A percentile compares a stretch with the other conserved stretches of the same genome.
Evolutionary conservation across 148 eudicot genomes (phyloP).

Genomic region (Polygonum maritimum): DNA sequence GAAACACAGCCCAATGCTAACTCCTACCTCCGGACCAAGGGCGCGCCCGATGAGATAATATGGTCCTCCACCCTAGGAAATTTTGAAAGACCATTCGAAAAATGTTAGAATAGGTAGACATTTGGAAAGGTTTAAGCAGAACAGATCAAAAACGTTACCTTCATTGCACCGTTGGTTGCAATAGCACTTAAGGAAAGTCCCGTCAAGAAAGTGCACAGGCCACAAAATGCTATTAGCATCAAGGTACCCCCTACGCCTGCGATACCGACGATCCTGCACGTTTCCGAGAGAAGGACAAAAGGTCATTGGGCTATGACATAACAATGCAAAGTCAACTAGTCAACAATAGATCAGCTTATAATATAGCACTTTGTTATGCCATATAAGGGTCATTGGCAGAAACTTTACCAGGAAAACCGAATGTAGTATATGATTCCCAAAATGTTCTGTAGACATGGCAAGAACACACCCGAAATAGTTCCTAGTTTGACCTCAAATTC

Average conservation of each 20-base stretch:
- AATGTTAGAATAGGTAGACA: no score
- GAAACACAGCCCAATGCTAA: conserved; percentile 96
- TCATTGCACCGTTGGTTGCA: conserved; percentile 99
- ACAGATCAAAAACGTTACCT: conserved; percentile 31
- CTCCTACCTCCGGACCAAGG: conserved; percentile 99
- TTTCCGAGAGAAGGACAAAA: conserved; percentile 7
- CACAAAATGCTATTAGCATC: conserved; percentile 75
- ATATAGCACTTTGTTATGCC: not conserved
- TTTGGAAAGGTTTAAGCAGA: not conserved
- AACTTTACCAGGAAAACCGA: conserved; percentile 76
- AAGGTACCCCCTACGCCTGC: conserved; percentile 88
- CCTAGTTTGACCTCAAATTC: conserved; percentile 49
- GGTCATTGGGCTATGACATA: not conserved
- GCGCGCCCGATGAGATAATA: conserved; percentile 99
- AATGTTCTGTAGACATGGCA: conserved; percentile 94
- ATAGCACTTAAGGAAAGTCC: conserved; percentile 89
- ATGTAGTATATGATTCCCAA: conserved; percentile 94
- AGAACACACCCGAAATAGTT: conserved; percentile 90
- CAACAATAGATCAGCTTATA: not conserved
- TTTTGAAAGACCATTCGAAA: not conserved
- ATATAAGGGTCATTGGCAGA: not conserved
- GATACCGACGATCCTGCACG: conserved; percentile 96
- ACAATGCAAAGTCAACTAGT: not conserved
- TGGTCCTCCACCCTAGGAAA: conserved; percentile 87
- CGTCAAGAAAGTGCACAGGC: conserved; percentile 89